Evolutionary conservation across 208 protist species (phyloP).

Genomic region (Endotrypanum monterogeii): DNA sequence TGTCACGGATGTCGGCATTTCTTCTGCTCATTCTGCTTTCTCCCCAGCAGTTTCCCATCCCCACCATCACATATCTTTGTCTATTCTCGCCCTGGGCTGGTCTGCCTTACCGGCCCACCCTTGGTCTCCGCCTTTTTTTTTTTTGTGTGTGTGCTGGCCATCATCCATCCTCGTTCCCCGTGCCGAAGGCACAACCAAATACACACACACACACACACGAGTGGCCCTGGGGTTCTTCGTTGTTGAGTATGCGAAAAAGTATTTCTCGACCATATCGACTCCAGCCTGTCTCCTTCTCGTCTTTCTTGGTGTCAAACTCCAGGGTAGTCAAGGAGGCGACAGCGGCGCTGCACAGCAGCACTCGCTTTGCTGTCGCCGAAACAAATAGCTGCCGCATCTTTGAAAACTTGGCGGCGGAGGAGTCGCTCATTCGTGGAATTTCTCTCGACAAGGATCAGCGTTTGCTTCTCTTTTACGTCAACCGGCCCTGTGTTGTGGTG

Average conservation of each 20-base stretch:
- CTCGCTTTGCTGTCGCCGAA: conserved; percentile 26
- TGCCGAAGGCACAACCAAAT: too few species aligned
- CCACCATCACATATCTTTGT: too few species aligned
- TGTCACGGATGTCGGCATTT: too few species aligned
- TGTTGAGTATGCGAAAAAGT: conserved; percentile 12
- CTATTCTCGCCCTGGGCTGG: too few species aligned
- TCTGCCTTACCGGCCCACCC: neutral
- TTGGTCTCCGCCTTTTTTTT: neutral
- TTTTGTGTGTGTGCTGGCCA: neutral
- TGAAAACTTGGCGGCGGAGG: conserved; percentile 76
- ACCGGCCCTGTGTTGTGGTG: conserved; percentile 81
- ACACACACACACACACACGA: neutral
- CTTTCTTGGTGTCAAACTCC: conserved; percentile 13
- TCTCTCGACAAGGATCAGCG: conserved; percentile 34
- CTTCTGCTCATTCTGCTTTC: too few species aligned
- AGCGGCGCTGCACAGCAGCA: conserved; percentile 8
- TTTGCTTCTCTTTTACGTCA: conserved; percentile 76
- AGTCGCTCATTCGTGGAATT: conserved; percentile 70
- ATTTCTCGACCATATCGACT: neutral
- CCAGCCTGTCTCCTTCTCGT: neutral
- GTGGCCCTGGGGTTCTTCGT: neutral
- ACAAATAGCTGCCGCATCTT: conserved; percentile 63
- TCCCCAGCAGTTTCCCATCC: too few species aligned
- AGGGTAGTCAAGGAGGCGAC: neutral
- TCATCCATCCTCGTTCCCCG: neutral